Evolutionary conservation across 805 yeast genomes (phyloP).

Genomic region (Candida endomychidarum): DNA sequence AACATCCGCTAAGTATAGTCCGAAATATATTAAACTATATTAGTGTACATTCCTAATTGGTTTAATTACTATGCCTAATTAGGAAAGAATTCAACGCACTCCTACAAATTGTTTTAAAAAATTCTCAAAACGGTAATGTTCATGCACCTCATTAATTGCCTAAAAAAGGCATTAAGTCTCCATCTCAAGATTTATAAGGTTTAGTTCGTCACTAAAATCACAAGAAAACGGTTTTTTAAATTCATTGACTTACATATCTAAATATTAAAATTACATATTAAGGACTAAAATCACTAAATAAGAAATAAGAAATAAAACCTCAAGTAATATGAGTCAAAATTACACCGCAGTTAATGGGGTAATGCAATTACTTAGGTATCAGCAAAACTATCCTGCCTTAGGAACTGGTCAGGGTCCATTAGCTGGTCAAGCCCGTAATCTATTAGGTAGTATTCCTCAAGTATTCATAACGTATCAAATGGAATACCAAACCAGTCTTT

Average conservation of each 20-base stretch:
- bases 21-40: too few relatives aligned
- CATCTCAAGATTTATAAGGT: background rate
- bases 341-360: slow-evolving; percentile 32
- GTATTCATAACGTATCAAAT: slow-evolving; percentile 37
- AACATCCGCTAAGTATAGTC: too few relatives aligned
- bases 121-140: slow-evolving; percentile 2
- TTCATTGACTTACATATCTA: too few relatives aligned
- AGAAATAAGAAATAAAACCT: background rate
- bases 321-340: background rate
- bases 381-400: slow-evolving; percentile 29
- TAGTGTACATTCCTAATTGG: too few relatives aligned
- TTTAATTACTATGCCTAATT: background rate
- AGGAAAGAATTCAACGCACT: background rate
- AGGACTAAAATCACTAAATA: too few relatives aligned
- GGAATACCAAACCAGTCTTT: slow-evolving; percentile 47
- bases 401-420: slow-evolving; percentile 31
- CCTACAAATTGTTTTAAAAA: slow-evolving; percentile 3
- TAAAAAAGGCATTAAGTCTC: slow-evolving; percentile 3
- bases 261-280: too few relatives aligned
- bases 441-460: slow-evolving; percentile 44
- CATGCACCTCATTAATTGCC: slow-evolving; percentile 8
- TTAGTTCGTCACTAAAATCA: background rate
- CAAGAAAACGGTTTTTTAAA: background rate
- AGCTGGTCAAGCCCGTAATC: slow-evolving; percentile 28
- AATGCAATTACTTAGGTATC: slow-evolving; percentile 27